These are phyloP conservation scores for Clavulina sp. DNA, from an alignment of 768 basidiomycete species.

Conservation along the genomic window DNA sequence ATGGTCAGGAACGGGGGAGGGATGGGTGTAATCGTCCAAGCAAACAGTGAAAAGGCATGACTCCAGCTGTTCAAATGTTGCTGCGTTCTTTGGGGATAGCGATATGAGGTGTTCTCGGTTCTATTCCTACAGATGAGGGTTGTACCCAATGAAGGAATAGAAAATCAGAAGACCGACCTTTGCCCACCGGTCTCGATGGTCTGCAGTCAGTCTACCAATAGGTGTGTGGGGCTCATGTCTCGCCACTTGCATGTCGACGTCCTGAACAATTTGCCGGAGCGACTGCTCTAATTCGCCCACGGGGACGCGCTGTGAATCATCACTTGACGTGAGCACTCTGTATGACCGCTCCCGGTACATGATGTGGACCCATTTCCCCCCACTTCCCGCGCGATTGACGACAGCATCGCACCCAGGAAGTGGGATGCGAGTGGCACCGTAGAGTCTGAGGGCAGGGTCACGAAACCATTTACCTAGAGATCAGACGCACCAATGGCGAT, in stretches of 20 bases:
- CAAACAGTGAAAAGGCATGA: conserved; percentile 65
- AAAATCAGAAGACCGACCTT: conserved; percentile 27
- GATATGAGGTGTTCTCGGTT: conserved; percentile 53
- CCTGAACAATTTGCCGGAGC: conserved; percentile 30
- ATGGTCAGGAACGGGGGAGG: conserved; percentile 17
- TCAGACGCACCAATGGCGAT: conserved; percentile 1
- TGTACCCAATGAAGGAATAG: not conserved
- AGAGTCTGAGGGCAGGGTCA: conserved; percentile 23
- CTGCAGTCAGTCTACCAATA: conserved; percentile 59
- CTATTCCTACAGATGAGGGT: conserved; percentile 22
- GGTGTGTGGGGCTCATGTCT: conserved; percentile 39
- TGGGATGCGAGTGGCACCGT: conserved; percentile 66
- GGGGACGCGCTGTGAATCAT: conserved; percentile 20
- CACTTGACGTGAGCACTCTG: conserved; percentile 45
- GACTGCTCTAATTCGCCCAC: conserved; percentile 28
- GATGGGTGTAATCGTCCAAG: conserved; percentile 56
- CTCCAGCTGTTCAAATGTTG: conserved; percentile 44
- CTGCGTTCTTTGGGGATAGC: conserved; percentile 45
- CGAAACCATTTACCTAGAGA: conserved; percentile 14
- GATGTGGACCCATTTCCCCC: conserved; percentile 52
- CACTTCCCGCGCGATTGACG: no score
- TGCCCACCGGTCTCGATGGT: conserved; percentile 70
- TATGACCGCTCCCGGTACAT: conserved; percentile 70
- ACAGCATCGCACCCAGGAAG: conserved; percentile 43
- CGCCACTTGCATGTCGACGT: conserved; percentile 26